Conservation (phyloP, 176 grass and related monocot species). For the Cocos nucifera region DNA sequence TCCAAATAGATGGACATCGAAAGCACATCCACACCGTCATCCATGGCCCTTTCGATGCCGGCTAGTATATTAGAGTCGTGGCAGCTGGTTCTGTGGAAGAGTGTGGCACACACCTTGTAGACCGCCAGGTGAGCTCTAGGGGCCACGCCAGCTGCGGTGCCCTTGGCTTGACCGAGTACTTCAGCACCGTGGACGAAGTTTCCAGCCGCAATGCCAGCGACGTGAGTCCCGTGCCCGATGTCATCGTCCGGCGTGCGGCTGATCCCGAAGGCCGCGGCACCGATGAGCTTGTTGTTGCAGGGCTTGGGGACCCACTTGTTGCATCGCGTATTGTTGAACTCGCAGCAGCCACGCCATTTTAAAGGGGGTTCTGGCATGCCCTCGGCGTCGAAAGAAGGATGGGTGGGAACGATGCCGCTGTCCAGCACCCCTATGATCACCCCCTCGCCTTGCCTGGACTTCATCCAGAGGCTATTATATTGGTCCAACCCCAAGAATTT, state of each 20-base stretch:
- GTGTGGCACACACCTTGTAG: conserved; percentile 44
- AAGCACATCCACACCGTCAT: conserved; percentile 45
- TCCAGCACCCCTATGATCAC: conserved; percentile 74
- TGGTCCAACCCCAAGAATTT: conserved; percentile 63
- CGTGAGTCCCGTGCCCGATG: conserved; percentile 70
- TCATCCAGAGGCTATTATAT: conserved; percentile 13
- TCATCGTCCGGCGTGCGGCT: conserved; percentile 23
- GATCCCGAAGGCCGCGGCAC: conserved; percentile 39
- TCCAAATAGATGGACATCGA: conserved; percentile 37
- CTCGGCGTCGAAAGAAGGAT: conserved; percentile 65
- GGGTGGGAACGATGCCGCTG: conserved; percentile 60
- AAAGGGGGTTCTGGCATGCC: conserved; percentile 46
- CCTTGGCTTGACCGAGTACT: conserved; percentile 63
- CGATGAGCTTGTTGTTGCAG: conserved; percentile 86
- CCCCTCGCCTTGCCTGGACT: conserved; percentile 24
- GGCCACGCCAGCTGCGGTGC: conserved; percentile 58
- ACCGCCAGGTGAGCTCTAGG: conserved; percentile 49
- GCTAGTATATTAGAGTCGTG: conserved; percentile 33
- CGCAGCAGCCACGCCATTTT: conserved; percentile 54
- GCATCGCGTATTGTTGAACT: conserved; percentile 13
- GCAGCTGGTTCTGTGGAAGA: conserved; percentile 9
- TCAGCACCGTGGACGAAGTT: conserved; percentile 70
- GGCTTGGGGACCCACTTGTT: background rate
- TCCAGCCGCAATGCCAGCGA: conserved; percentile 64
- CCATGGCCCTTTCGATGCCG: conserved; percentile 43